Evolutionary conservation across 2,329 filamentous ascomycete species (phyloP).

Genomic region (Diaporthe sp.): DNA sequence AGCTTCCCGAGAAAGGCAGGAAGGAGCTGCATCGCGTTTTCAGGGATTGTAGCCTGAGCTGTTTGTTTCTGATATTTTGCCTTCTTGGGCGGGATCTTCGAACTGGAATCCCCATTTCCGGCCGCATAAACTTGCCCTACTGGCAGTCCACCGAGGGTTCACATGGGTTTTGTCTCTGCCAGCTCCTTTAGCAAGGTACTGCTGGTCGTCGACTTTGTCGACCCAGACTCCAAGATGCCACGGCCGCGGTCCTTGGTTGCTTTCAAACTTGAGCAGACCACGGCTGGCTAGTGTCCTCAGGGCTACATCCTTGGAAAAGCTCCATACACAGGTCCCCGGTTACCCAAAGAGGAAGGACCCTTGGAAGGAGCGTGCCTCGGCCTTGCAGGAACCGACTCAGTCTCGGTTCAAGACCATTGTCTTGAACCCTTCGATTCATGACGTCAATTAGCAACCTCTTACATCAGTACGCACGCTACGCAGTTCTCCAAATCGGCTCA

Average conservation of each 20-base stretch:
- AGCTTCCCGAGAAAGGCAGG: slow-evolving; percentile 22
- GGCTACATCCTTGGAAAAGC: not conserved
- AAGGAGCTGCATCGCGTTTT: not conserved
- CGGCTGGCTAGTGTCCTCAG: slow-evolving; percentile 12
- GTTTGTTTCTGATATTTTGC: not conserved
- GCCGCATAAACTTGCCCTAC: not conserved
- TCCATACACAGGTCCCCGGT: not conserved
- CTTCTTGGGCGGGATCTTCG: not conserved
- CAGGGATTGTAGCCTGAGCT: slow-evolving; percentile 3
- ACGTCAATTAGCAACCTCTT: slow-evolving; percentile 10
- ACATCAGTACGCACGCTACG: not conserved
- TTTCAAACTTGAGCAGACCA: not conserved
- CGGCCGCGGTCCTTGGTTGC: not conserved
- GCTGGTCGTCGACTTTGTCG: not conserved
- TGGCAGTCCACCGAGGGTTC: not conserved
- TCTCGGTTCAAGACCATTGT: slow-evolving; percentile 3
- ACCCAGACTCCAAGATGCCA: not conserved
- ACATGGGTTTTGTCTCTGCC: not conserved
- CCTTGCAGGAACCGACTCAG: slow-evolving; percentile 22
- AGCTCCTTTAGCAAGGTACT: not conserved
- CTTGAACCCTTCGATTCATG: slow-evolving; percentile 11
- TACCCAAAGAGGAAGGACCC: slow-evolving; percentile 24
- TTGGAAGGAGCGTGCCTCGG: slow-evolving; percentile 12
- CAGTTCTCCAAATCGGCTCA: not conserved
- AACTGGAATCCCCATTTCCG: not conserved